A percentile compares a stretch with the other conserved stretches of the same genome.
These are phyloP conservation scores for Fagus crenata DNA, from an alignment of 306 rosid genomes.

Conservation along the genomic window DNA sequence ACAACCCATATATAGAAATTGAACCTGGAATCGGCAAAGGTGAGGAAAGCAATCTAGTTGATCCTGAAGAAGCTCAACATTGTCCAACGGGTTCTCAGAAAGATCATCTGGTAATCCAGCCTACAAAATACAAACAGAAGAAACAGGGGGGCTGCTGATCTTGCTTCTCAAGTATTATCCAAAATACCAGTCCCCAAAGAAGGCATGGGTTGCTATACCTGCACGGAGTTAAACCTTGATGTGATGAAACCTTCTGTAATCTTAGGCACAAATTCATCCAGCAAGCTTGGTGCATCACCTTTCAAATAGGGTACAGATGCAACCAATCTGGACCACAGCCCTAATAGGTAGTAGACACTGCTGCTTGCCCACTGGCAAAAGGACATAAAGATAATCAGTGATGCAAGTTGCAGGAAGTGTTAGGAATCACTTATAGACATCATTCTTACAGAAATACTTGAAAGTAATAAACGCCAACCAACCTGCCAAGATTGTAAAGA, in stretches of 20 bases:
- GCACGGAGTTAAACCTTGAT: slow-evolving; percentile 92
- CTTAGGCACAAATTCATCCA: slow-evolving; percentile 97
- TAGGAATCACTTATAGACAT: slow-evolving; percentile 19
- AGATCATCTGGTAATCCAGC: slow-evolving; percentile 89
- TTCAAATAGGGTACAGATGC: slow-evolving; percentile 98
- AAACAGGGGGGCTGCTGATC: slow-evolving; percentile 16
- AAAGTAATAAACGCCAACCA: slow-evolving; percentile 30
- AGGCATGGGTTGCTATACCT: slow-evolving; percentile 54
- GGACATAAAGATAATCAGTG: slow-evolving; percentile 39
- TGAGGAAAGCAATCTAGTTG: slow-evolving; percentile 95
- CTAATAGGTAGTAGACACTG: slow-evolving; percentile 94
- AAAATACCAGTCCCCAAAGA: slow-evolving; percentile 20
- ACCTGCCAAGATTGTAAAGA: slow-evolving; percentile 87
- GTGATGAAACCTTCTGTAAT: slow-evolving; percentile 94
- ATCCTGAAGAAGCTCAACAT: slow-evolving; percentile 97
- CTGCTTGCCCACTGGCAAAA: slow-evolving; percentile 97
- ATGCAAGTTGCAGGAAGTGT: slow-evolving; percentile 26
- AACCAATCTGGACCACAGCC: slow-evolving; percentile 98
- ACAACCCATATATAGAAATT: slow-evolving; percentile 4
- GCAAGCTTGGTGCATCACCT: slow-evolving; percentile 97
- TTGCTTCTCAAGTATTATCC: slow-evolving; percentile 23
- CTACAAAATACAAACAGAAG: slow-evolving; percentile 46
- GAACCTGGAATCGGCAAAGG: slow-evolving; percentile 94
- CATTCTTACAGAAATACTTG: slow-evolving; percentile 17
- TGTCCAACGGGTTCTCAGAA: slow-evolving; percentile 95